Base-by-base conservation (phyloP, 306 rosid genomes). In the Castanopsis chinensis region DNA sequence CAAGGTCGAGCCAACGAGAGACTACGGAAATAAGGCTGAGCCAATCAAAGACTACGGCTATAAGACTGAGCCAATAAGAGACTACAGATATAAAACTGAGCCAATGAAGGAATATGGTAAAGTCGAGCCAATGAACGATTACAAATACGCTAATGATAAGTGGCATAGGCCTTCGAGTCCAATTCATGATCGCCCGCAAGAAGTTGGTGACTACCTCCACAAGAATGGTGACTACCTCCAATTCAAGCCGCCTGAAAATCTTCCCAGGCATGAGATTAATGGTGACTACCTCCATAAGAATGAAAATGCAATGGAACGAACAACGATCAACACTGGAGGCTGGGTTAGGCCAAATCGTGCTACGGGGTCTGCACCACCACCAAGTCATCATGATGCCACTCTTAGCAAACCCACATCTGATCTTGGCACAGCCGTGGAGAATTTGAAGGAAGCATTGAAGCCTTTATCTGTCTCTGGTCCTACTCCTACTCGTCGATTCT, bases 351-450 rank as follows among this genome's bases (percentile, higher is more conserved):
- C 15, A 45, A 45, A 10, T 45, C 53, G 15, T 9, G 53, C 53
- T 45, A 45, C 53, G 15, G 3, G 57, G 13, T 18, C 58, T 74
- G 5, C 43, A 13, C 58, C 71, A 5, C 82, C 85, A 1, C 13
- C 53, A 37, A 37, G 45, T 45, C 53, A 73, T 76, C 82, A 55
- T 18, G 89, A 84, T 70, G 72, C 70, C 19, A 83, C 19, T 4
- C 78, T 92, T 19, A 82, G 84, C 41, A 28, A 32, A 65, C 83
- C 97, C 17, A 88, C 77, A 32, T 67, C 64, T 72, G 87, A 92
- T 43, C 81, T 79, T 57, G 82, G 53, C 19, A 86, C 52, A 68
- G 84, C 74, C 21, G 55, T 82, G 79, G 81, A 70, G 54, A 73
- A 18, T 70, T 49, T 80, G 69, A 80, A 49, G 59, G 84, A 90